Evolutionary conservation across 805 yeast genomes (phyloP).

Genomic region (Wickerhamomyces xylosicus): DNA sequence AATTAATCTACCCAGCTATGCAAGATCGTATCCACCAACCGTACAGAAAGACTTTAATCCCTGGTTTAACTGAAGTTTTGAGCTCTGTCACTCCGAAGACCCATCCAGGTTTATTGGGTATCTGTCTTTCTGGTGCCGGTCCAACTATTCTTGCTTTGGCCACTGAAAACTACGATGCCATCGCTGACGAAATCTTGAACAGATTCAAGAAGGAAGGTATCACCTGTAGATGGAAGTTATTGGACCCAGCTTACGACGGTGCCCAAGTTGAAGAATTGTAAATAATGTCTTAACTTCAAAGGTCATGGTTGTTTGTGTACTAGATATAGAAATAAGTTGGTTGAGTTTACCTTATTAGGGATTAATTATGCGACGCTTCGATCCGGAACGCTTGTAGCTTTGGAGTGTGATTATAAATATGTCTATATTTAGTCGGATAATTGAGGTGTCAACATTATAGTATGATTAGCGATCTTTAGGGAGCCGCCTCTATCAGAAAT

Average conservation of each 20-base stretch:
- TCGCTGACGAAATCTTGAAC: conserved; percentile 65
- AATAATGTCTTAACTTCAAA: too few species aligned
- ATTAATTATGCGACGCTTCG: too few species aligned
- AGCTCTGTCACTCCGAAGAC: conserved; percentile 70
- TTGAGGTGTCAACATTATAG: too few species aligned
- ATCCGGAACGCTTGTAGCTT: too few species aligned
- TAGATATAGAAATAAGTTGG: too few species aligned
- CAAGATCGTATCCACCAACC: conserved; percentile 96
- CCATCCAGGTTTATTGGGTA: conserved; percentile 82
- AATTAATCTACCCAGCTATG: conserved; percentile 87
- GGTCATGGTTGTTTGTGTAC: too few species aligned
- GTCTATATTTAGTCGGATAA: too few species aligned
- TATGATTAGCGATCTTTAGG: too few species aligned
- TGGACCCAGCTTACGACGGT: conserved; percentile 84
- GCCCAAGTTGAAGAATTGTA: conserved; percentile 41
- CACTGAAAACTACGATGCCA: conserved; percentile 73
- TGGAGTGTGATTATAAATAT: too few species aligned
- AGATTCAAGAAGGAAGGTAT: conserved; percentile 61
- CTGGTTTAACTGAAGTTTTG: conserved; percentile 80
- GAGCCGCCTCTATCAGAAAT: too few species aligned
- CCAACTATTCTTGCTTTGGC: conserved; percentile 95
- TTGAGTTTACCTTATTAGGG: too few species aligned
- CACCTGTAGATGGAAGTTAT: conserved; percentile 69
- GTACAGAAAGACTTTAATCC: conserved; percentile 85
- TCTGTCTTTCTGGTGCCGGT: conserved; percentile 96